Percentiles rank a stretch among this genome's conserved stretches.
Evolutionary conservation across 2,329 filamentous ascomycete genomes (phyloP).

Genomic region (Pseudonectria buxi): DNA sequence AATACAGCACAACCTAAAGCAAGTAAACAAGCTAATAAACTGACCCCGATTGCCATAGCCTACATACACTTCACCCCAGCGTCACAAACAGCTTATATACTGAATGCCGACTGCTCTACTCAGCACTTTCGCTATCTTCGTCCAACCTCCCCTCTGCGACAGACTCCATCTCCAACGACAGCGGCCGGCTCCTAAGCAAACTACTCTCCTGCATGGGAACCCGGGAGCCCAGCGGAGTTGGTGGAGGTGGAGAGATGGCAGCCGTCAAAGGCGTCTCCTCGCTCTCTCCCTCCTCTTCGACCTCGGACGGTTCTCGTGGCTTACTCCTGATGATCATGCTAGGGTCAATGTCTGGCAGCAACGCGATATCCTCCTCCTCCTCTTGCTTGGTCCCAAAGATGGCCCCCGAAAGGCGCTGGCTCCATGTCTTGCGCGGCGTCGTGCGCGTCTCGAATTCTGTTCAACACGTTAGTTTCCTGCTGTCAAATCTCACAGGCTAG

Average conservation of each 20-base stretch:
- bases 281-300: background rate
- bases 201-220: too few species aligned
- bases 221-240: too few species aligned
- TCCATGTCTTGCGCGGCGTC: constrained; percentile 6
- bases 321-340: constrained; percentile 14
- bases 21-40: too few species aligned
- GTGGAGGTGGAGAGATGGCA: too few species aligned
- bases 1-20: too few species aligned
- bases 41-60: too few species aligned
- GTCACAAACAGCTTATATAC: too few species aligned
- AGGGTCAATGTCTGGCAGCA: constrained; percentile 13
- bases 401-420: constrained; percentile 5
- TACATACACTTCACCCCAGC: too few species aligned
- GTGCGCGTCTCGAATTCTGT: constrained; percentile 8
- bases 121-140: too few species aligned
- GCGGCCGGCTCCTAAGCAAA: background rate
- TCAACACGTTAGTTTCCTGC: constrained; percentile 2
- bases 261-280: background rate
- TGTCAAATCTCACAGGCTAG: background rate
- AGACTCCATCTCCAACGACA: background rate
- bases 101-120: too few species aligned
- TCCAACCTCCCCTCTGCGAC: background rate
- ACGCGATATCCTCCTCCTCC: constrained; percentile 6
- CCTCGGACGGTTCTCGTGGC: constrained; percentile 1
- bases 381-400: constrained; percentile 1